These are phyloP conservation scores for Phytophthora rubi DNA, from an alignment of 352 stramenopile species.

Conservation along the genomic window DNA sequence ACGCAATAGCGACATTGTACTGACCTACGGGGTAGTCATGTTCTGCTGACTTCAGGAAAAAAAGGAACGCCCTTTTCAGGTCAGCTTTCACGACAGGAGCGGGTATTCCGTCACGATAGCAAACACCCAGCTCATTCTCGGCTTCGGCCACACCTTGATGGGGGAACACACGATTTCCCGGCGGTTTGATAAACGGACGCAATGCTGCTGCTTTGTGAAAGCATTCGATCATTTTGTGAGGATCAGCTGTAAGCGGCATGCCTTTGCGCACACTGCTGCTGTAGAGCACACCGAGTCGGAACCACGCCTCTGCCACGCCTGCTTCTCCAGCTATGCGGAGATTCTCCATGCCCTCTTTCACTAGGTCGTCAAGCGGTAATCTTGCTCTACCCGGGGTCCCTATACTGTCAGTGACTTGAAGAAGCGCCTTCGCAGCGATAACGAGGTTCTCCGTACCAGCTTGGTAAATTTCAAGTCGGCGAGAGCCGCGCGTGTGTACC, in stretches of 20 bases:
- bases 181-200: conserved; percentile 42
- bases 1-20: conserved; percentile 44
- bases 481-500: conserved; percentile 27
- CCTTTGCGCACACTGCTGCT: conserved; percentile 30
- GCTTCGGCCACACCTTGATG: conserved; percentile 46
- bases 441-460: conserved; percentile 31
- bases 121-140: conserved; percentile 46
- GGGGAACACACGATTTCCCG: conserved; percentile 32
- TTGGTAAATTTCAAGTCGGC: conserved; percentile 29
- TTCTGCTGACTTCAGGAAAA: conserved; percentile 44
- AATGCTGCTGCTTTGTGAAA: conserved; percentile 42
- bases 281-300: conserved; percentile 46
- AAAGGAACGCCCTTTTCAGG: conserved; percentile 34
- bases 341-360: conserved; percentile 28
- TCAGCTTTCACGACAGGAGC: conserved; percentile 25
- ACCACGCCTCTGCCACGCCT: conserved; percentile 48
- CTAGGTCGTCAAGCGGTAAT: conserved; percentile 19
- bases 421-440: conserved; percentile 25
- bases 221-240: conserved; percentile 37
- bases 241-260: conserved; percentile 31
- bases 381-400: conserved; percentile 24
- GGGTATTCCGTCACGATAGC: conserved; percentile 40
- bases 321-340: conserved; percentile 39
- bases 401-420: conserved; percentile 35
- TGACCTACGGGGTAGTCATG: conserved; percentile 45